phyloP scores from a whole-genome alignment of 1,284 basidiomycete species.

The Melampsora larici-populina region DNA sequence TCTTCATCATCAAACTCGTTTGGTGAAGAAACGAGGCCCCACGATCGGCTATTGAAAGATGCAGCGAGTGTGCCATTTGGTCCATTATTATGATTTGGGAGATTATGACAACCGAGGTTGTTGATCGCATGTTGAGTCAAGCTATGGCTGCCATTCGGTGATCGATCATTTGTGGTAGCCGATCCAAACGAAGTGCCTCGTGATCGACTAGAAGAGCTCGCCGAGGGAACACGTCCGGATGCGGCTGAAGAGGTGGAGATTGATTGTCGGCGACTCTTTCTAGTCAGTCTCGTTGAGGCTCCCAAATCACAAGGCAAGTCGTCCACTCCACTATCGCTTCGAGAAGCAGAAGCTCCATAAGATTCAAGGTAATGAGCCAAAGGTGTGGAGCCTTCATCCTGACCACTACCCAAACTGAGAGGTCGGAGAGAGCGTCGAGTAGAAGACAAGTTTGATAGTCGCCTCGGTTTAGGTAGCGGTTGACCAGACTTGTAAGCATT shows the following conservation, averaged over 20 bases:
- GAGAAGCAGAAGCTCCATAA: not conserved
- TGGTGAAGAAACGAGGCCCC: conserved; percentile 25
- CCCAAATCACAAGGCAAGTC: conserved; percentile 37
- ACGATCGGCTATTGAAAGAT: conserved; percentile 22
- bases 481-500: not conserved
- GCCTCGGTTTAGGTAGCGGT: not conserved
- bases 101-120: not conserved
- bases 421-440: conserved; percentile 6
- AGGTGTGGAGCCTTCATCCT: conserved; percentile 24
- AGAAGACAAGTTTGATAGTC: conserved; percentile 13
- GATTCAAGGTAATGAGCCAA: conserved; percentile 31
- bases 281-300: conserved; percentile 33
- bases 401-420: not conserved
- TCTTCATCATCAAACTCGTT: conserved; percentile 38
- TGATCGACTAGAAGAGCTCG: conserved; percentile 25
- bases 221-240: conserved; percentile 7
- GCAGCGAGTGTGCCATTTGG: conserved; percentile 20
- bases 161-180: conserved; percentile 15
- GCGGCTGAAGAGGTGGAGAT: conserved; percentile 31
- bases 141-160: not conserved
- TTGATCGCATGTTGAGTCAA: not conserved
- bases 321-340: not conserved
- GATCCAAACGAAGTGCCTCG: conserved; percentile 40
- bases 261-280: conserved; percentile 29
- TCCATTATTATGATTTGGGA: conserved; percentile 15